These are phyloP conservation scores for Geotrichum klebahnii DNA, from an alignment of 1,139 yeast genomes.

Conservation along the genomic window DNA sequence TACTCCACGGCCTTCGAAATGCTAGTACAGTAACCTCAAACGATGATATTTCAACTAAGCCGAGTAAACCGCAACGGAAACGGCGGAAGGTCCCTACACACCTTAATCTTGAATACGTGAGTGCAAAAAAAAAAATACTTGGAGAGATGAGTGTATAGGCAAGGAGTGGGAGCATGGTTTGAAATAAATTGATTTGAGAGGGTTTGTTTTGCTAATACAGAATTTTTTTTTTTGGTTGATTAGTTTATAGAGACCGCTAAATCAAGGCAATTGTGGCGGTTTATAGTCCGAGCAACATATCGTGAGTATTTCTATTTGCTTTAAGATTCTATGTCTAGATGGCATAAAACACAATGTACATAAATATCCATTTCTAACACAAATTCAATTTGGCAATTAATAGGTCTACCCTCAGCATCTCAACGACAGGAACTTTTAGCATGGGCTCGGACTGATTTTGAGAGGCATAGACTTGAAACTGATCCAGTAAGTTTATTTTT, in stretches of 20 bases:
- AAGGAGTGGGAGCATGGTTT: no score
- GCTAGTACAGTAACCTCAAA: neutral
- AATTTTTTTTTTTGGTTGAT: slow-evolving; percentile 7
- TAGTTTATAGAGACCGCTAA: slow-evolving; percentile 39
- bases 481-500: slow-evolving; percentile 28
- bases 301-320: slow-evolving; percentile 24
- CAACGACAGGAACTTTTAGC: slow-evolving; percentile 35
- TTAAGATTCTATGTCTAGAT: neutral
- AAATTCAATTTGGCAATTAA: neutral
- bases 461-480: slow-evolving; percentile 32
- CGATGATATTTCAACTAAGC: neutral
- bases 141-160: no score
- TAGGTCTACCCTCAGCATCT: slow-evolving; percentile 22
- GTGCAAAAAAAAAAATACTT: slow-evolving; percentile 15
- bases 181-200: no score
- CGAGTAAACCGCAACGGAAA: neutral
- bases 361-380: neutral
- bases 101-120: slow-evolving; percentile 28
- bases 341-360: neutral
- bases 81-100: slow-evolving; percentile 7
- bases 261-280: slow-evolving; percentile 37
- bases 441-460: slow-evolving; percentile 41
- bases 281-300: slow-evolving; percentile 36
- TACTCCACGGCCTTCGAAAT: neutral
- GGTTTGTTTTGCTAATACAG: slow-evolving; percentile 1